Conservation (phyloP, 192 early-diverging fungal species). For the Paraglomus brasilianum region DNA sequence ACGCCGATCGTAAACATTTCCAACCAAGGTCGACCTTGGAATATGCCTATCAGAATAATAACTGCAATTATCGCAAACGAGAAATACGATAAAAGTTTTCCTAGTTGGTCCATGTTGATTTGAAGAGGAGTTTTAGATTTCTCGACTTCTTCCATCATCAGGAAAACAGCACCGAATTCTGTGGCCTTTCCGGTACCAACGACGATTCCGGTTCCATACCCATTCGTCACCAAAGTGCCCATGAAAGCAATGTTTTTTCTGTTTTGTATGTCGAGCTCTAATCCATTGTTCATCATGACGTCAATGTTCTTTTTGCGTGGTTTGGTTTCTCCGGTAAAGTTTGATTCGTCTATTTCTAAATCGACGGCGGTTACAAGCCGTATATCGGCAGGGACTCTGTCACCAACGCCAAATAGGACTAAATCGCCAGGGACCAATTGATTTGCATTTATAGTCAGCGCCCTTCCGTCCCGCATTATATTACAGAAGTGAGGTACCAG, state of each 20-base stretch:
- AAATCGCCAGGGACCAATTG: constrained; percentile 93
- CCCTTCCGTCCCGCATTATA: constrained; percentile 68
- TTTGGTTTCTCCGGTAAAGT: constrained; percentile 85
- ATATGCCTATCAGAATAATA: constrained; percentile 80
- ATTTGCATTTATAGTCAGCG: constrained; percentile 64
- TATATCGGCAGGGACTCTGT: constrained; percentile 92
- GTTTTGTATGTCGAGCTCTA: constrained; percentile 66
- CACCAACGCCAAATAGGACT: constrained; percentile 81
- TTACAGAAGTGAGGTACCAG: constrained; percentile 85
- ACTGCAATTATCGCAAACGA: constrained; percentile 86
- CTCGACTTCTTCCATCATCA: constrained; percentile 92
- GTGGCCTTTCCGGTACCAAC: constrained; percentile 86
- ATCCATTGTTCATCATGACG: constrained; percentile 39
- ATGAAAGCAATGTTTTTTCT: constrained; percentile 90
- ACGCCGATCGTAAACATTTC: constrained; percentile 98
- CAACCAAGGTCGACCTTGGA: constrained; percentile 86
- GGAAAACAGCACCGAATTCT: constrained; percentile 93
- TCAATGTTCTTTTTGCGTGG: constrained; percentile 69
- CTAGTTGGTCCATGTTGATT: constrained; percentile 91
- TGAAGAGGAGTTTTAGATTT: constrained; percentile 90
- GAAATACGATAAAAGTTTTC: constrained; percentile 77
- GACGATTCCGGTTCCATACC: constrained; percentile 86
- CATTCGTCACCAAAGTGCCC: constrained; percentile 90
- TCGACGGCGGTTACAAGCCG: constrained; percentile 73
- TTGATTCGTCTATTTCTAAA: constrained; percentile 90